Base-by-base conservation (phyloP, 1,284 basidiomycete genomes). In the Malassezia vespertilionis region DNA sequence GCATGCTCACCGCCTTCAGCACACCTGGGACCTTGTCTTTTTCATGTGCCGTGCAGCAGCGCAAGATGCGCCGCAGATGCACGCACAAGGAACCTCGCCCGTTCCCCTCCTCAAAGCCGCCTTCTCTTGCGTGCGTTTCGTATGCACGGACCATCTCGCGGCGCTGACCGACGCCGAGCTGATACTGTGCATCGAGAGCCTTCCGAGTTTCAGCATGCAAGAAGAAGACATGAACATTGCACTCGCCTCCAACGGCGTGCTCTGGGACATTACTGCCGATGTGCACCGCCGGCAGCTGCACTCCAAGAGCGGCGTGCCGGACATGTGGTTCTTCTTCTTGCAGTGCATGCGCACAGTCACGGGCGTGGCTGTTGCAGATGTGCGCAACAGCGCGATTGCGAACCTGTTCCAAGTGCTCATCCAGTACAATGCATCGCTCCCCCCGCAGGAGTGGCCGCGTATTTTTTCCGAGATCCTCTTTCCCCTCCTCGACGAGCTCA, bases 11-110 rank as follows among this genome's bases (percentile, higher is more conserved):
- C 86, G 84, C 0, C 76, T 97, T 2, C 77, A 86, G 6, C 79
- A 83, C 9, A 90, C 90, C 0, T 97, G 91, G 91, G 82, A 86
- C 50, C 82, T 77, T 0, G 87, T 96, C 58, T 95, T 96, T 68
- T 79, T 82, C 52, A 87, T 93, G 17, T 68, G 61, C 36, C 54
- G 58, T 9, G 57, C 60, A 1, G 48, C 60, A 1, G 60, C 58
- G 40, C 47, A 48, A 17, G 44, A 36, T 23, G 47, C 55, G 5
- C 34, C 18, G 1, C 35, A 40, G 4, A 43, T 40, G 28, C 52
- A 38, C 18, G 47, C 42, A 6, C 15, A 52, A 10, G 44, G 48
- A 3, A 38, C 48, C 31, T 50, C 39, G 40, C 71, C 56, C 11
- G 28, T 54, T 20, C 45, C 54, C 9, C 45, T 63, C 3, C 79